phyloP scores from a whole-genome alignment of 805 yeast genomes.

The Kuraishia piskuri region DNA sequence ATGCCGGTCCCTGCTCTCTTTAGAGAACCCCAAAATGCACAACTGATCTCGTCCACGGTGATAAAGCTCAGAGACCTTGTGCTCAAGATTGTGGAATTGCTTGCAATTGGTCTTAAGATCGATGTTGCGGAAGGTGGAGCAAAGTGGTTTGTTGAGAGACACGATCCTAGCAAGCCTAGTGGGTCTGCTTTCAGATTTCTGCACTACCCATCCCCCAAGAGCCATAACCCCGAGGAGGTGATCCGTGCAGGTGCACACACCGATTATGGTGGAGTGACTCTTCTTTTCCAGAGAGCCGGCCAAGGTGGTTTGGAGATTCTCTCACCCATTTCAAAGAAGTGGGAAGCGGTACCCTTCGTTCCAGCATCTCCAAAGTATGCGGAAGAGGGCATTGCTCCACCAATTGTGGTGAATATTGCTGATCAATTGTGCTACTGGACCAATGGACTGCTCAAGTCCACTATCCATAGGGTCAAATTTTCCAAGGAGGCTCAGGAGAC shows the following conservation, averaged over 20 bases:
- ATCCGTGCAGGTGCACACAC: slow-evolving; percentile 79
- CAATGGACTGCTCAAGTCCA: slow-evolving; percentile 56
- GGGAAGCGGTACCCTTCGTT: slow-evolving; percentile 58
- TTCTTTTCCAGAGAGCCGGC: slow-evolving; percentile 54
- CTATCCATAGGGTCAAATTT: slow-evolving; percentile 57
- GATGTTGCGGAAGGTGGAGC: slow-evolving; percentile 37
- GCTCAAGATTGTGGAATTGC: slow-evolving; percentile 30
- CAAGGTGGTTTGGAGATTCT: slow-evolving; percentile 62
- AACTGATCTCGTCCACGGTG: slow-evolving; percentile 25
- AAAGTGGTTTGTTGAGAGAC: slow-evolving; percentile 53
- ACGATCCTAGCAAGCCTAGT: slow-evolving; percentile 37
- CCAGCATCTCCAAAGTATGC: slow-evolving; percentile 20
- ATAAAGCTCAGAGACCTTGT: slow-evolving; percentile 8
- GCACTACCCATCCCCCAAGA: slow-evolving; percentile 53
- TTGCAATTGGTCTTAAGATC: slow-evolving; percentile 52
- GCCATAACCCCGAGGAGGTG: slow-evolving; percentile 35
- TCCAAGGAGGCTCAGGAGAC: slow-evolving; percentile 37
- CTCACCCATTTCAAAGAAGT: slow-evolving; percentile 35
- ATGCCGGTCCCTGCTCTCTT: slow-evolving; percentile 43
- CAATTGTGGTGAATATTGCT: slow-evolving; percentile 64
- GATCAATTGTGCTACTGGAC: slow-evolving; percentile 73
- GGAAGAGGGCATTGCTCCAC: slow-evolving; percentile 36
- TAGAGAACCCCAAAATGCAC: slow-evolving; percentile 25
- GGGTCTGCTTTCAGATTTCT: slow-evolving; percentile 62
- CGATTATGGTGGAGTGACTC: slow-evolving; percentile 66